Conservation (phyloP, 78 protist species). For the Polysphondylium violaceum region DNA sequence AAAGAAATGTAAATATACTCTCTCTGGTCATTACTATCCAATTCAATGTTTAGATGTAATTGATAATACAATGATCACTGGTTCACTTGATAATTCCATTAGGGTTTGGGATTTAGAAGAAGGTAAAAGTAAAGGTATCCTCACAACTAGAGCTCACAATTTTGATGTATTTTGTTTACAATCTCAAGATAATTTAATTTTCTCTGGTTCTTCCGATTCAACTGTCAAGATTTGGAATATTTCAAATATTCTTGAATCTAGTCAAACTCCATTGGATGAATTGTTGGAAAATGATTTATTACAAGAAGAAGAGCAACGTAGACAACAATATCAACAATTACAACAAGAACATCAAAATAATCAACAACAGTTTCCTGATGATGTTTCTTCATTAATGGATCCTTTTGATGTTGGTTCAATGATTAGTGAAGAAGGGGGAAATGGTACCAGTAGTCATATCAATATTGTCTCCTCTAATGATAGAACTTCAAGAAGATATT, state of each 20-base stretch:
- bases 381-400: conserved; percentile 1
- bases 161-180: conserved; percentile 75
- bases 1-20: conserved; percentile 32
- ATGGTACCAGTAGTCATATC: conserved; percentile 6
- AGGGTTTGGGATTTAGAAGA: conserved; percentile 46
- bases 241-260: background rate
- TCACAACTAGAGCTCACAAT: conserved; percentile 42
- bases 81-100: conserved; percentile 50
- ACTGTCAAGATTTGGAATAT: conserved; percentile 58
- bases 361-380: no score
- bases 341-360: no score
- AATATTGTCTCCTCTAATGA: conserved; percentile 5
- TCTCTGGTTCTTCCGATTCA: conserved; percentile 38
- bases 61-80: conserved; percentile 24
- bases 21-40: conserved; percentile 52
- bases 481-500: conserved; percentile 2
- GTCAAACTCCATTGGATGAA: no score
- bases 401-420: conserved; percentile 2
- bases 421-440: background rate
- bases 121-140: conserved; percentile 10
- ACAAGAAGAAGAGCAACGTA: background rate
- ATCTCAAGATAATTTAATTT: background rate
- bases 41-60: conserved; percentile 50
- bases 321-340: background rate
- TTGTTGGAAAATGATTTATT: background rate